Percentiles rank a stretch among this genome's conserved stretches.
phyloP scores from a whole-genome alignment of 2,329 filamentous ascomycete species.

The Stromatinia cepivora region DNA sequence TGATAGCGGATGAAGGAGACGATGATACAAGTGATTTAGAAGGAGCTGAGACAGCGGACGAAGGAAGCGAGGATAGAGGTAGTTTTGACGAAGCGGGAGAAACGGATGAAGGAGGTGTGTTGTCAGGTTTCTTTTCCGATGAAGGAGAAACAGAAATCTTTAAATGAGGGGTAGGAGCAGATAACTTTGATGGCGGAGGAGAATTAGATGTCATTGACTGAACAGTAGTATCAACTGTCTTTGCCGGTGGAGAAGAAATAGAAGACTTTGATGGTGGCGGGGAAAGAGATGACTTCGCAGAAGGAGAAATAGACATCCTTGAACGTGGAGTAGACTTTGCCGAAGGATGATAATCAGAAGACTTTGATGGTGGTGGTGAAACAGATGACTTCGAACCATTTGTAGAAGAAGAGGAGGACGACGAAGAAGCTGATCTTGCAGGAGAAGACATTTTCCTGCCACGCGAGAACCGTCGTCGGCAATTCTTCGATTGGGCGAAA shows the following conservation, averaged over 20 bases:
- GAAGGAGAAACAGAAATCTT: neutral
- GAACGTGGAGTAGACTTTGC: neutral
- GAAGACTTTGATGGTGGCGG: neutral
- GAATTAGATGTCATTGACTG: neutral
- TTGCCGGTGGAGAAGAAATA: neutral
- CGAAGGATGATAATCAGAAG: neutral
- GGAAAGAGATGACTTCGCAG: neutral
- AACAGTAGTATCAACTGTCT: neutral
- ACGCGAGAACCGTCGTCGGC: neutral
- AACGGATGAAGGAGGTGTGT: neutral
- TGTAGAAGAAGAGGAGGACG: neutral
- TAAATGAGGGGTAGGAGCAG: neutral
- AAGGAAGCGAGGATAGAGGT: neutral
- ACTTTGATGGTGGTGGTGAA: conserved; percentile 2
- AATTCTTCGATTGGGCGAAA: conserved; percentile 10
- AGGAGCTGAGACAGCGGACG: neutral
- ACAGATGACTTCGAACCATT: conserved; percentile 6
- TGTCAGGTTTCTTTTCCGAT: neutral
- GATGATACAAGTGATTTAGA: neutral
- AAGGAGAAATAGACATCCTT: neutral
- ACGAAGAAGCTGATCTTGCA: conserved; percentile 11
- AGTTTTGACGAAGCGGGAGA: neutral
- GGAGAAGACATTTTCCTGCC: conserved; percentile 13
- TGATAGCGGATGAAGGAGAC: neutral
- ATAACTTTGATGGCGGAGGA: neutral